Conservation (phyloP, 2,329 filamentous ascomycete species). For the Arthrobotrys iridis region DNA sequence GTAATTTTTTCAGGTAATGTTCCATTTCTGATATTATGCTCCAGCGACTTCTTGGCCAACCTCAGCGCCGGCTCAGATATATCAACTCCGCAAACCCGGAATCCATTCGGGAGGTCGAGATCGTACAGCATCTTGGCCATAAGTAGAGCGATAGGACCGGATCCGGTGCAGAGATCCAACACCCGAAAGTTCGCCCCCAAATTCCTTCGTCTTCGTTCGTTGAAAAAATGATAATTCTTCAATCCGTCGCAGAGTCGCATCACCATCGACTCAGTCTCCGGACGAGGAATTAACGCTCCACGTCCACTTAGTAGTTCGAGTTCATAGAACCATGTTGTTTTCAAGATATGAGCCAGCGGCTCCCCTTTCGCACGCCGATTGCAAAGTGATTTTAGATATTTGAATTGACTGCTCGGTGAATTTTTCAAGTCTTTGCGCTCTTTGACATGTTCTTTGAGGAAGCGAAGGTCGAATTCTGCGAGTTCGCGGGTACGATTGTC, state of each 20-base stretch:
- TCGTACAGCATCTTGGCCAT: constrained; percentile 71
- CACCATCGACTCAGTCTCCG: constrained; percentile 69
- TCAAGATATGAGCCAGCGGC: constrained; percentile 89
- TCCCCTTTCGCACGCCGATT: constrained; percentile 70
- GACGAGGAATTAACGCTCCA: constrained; percentile 87
- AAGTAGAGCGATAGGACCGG: constrained; percentile 86
- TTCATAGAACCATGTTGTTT: constrained; percentile 85
- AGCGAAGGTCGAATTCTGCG: constrained; percentile 55
- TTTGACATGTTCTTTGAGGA: constrained; percentile 36
- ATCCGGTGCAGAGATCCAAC: constrained; percentile 88
- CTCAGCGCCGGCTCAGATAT: constrained; percentile 73
- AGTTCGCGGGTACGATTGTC: constrained; percentile 53
- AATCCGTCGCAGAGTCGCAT: constrained; percentile 13
- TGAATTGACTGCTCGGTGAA: constrained; percentile 9
- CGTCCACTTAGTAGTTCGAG: constrained; percentile 79
- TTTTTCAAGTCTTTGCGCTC: not conserved
- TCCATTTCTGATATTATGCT: constrained; percentile 64
- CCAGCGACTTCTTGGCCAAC: constrained; percentile 73
- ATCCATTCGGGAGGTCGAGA: constrained; percentile 58
- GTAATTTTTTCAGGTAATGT: not conserved
- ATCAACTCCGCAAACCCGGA: constrained; percentile 76
- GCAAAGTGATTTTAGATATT: constrained; percentile 62
- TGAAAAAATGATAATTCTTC: constrained; percentile 64
- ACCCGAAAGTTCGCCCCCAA: constrained; percentile 67
- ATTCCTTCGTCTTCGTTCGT: constrained; percentile 59